Conservation (phyloP, 192 early-diverging fungal species). For the Podochytrium sp. region DNA sequence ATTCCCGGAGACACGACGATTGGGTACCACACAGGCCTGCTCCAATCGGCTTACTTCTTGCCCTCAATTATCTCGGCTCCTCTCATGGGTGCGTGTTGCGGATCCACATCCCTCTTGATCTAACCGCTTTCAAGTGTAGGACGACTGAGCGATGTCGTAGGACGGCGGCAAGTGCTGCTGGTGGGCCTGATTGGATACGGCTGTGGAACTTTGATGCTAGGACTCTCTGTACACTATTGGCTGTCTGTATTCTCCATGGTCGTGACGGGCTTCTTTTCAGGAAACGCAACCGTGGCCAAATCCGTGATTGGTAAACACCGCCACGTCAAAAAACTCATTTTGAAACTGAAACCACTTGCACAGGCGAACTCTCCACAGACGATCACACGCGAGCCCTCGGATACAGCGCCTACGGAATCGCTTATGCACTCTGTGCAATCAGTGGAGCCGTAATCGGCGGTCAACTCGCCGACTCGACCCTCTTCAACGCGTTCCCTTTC, state of each 20-base stretch:
- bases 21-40: constrained; percentile 38
- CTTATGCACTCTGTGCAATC: constrained; percentile 33
- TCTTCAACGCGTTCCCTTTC: constrained; percentile 1
- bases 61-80: constrained; percentile 40
- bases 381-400: constrained; percentile 37
- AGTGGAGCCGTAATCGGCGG: constrained; percentile 37
- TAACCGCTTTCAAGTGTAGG: background rate
- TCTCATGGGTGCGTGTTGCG: constrained; percentile 27
- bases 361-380: constrained; percentile 31
- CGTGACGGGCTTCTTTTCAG: constrained; percentile 39
- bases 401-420: constrained; percentile 44
- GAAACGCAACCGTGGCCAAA: constrained; percentile 41
- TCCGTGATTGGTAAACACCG: constrained; percentile 35
- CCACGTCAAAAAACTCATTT: background rate
- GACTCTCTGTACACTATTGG: constrained; percentile 31
- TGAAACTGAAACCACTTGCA: background rate
- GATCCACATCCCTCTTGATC: background rate
- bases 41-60: constrained; percentile 37
- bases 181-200: constrained; percentile 39
- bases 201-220: constrained; percentile 33
- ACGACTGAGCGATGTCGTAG: constrained; percentile 27
- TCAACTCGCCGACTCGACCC: constrained; percentile 27
- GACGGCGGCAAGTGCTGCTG: constrained; percentile 30
- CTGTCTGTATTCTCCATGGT: constrained; percentile 27
- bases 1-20: background rate